These are phyloP conservation scores for Lachnellula arida DNA, from an alignment of 2,329 filamentous ascomycete genomes.

Conservation along the genomic window DNA sequence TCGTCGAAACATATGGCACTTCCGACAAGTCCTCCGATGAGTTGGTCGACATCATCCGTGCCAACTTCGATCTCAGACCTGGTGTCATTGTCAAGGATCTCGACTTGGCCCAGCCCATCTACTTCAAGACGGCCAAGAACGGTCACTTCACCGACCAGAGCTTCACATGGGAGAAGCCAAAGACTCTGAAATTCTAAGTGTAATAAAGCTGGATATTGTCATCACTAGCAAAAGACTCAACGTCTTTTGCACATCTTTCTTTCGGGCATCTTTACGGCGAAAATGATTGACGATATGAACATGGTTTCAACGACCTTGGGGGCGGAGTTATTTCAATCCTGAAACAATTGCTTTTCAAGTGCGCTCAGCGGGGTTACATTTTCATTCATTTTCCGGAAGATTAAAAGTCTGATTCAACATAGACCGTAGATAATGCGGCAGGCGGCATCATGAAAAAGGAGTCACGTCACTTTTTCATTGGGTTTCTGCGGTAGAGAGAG, in stretches of 20 bases:
- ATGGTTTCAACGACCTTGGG: conserved; percentile 34
- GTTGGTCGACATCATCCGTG: conserved; percentile 88
- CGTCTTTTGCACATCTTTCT: conserved; percentile 28
- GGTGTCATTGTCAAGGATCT: conserved; percentile 99
- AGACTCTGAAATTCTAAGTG: conserved; percentile 82
- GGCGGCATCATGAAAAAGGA: conserved; percentile 5
- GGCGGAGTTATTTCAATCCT: conserved; percentile 23
- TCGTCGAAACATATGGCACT: conserved; percentile 96
- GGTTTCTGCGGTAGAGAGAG: conserved; percentile 23
- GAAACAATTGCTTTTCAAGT: conserved; percentile 8
- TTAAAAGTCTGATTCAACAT: conserved; percentile 35
- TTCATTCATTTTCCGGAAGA: conserved; percentile 18
- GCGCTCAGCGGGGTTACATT: background rate
- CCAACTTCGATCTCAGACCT: conserved; percentile 96
- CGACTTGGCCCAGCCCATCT: conserved; percentile 92
- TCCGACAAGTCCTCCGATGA: conserved; percentile 84
- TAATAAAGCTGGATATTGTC: conserved; percentile 13
- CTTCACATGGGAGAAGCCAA: conserved; percentile 98
- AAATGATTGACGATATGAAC: conserved; percentile 31
- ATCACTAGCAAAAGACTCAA: conserved; percentile 31
- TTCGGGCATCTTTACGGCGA: conserved; percentile 28
- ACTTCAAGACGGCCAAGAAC: conserved; percentile 98
- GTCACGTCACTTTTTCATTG: conserved; percentile 4
- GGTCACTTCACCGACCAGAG: conserved; percentile 98
- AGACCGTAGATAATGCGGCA: conserved; percentile 32